These are phyloP conservation scores for Cydonia oblonga DNA, from an alignment of 331 rosid genomes.

Conservation along the genomic window DNA sequence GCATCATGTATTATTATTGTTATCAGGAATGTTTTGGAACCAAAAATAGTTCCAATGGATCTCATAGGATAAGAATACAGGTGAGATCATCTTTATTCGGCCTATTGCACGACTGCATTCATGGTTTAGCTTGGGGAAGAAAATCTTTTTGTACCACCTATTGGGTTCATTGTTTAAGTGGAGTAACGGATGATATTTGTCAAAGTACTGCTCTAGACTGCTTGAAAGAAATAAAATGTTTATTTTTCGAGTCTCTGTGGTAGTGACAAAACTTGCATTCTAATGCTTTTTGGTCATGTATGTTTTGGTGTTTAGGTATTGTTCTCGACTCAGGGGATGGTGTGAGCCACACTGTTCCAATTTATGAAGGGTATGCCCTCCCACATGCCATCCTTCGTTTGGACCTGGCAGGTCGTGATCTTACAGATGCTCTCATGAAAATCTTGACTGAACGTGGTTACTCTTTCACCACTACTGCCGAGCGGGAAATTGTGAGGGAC, in stretches of 20 bases:
- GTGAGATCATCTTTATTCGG: too few species aligned
- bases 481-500: conserved; percentile 97
- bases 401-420: conserved; percentile 98
- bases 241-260: not conserved
- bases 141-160: not conserved
- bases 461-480: conserved; percentile 91
- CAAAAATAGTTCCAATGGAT: not conserved
- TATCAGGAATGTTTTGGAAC: not conserved
- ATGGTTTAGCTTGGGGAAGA: not conserved
- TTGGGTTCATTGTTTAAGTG: not conserved
- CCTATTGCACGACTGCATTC: not conserved
- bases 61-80: not conserved
- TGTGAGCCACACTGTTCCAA: conserved; percentile 97
- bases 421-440: conserved; percentile 89
- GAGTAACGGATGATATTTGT: not conserved
- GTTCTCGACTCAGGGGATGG: conserved; percentile 97
- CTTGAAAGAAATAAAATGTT: not conserved
- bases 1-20: not conserved
- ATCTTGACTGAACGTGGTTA: conserved; percentile 95
- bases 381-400: conserved; percentile 96
- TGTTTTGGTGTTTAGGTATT: conserved; percentile 44
- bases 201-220: not conserved
- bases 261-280: not conserved
- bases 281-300: not conserved
- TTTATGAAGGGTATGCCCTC: conserved; percentile 93